Base-by-base conservation (phyloP, 2,329 filamentous ascomycete genomes). In the Plenodomus lindquistii region DNA sequence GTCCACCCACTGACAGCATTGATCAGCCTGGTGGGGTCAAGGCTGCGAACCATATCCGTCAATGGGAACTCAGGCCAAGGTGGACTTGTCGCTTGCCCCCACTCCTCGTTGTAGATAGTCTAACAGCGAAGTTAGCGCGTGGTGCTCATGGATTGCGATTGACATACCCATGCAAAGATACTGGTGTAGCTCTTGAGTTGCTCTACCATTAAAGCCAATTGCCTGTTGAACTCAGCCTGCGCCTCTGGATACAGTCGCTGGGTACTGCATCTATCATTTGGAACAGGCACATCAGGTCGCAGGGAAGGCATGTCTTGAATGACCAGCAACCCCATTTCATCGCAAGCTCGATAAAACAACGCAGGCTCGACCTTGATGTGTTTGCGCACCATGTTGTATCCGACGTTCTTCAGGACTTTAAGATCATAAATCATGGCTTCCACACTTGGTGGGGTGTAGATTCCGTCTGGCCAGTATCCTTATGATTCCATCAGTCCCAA, bases 291-390 rank as follows among this genome's bases (percentile, higher is more conserved):
- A 8, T 63, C 58, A 2, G 60, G 62, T 3, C 62, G 52, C 1
- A 88, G 70, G 2, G 84, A 80, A 0, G 86, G 86, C 86, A 89
- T 89, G 52, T 89, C 87, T 63, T 89, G 86, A 39, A 89, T 83
- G 5, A 89, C 78, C 20, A 89, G 66, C 15, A 88, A 66, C 1
- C 86, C 86, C 1, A 89, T 67, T 50, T 83, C 76, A 41, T 89
- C 86, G 48, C 84, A 86, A 4, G 86, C 85, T 16, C 80, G 79
- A 63, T 89, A 89, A 66, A 85, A 89, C 6, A 89, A 67, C 11
- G 84, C 83, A 0, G 82, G 78, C 57, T 88, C 85, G 6, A 88
- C 76, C 69, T 88, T 88, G 73, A 87, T 85, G 59, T 89, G 86
- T 64, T 90, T 89, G 29, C 87, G 82, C 9, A 89, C 64, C 78